Evolutionary conservation across 1,139 yeast species (phyloP).

Genomic region (Lizanozyma gosingica): DNA sequence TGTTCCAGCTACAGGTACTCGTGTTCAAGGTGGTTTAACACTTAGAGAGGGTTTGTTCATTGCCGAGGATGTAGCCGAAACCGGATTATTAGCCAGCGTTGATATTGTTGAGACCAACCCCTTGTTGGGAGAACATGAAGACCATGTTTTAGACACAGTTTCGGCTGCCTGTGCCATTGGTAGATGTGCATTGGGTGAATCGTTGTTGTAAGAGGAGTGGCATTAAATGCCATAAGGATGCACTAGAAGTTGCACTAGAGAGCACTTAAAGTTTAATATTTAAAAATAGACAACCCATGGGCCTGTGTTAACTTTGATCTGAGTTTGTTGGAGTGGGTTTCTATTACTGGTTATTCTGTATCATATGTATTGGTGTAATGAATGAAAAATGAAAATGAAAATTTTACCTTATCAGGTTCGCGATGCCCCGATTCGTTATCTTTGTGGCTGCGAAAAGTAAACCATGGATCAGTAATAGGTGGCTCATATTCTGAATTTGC

Average conservation of each 20-base stretch:
- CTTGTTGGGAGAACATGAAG: constrained; percentile 68
- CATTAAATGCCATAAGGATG: too few species aligned
- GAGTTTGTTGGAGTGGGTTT: too few species aligned
- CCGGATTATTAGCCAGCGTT: constrained; percentile 77
- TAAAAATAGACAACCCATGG: too few species aligned
- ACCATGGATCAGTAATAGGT: too few species aligned
- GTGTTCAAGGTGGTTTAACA: constrained; percentile 93
- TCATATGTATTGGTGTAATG: too few species aligned
- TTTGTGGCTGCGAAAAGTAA: neutral
- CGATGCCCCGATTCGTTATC: neutral
- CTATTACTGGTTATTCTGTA: too few species aligned
- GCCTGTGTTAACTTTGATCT: too few species aligned
- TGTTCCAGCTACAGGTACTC: constrained; percentile 97
- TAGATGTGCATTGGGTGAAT: constrained; percentile 91
- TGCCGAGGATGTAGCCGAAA: constrained; percentile 85
- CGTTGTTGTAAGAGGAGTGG: constrained; percentile 65
- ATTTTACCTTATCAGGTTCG: too few species aligned
- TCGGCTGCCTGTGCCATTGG: constrained; percentile 87
- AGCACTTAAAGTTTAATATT: too few species aligned
- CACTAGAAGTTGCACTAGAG: too few species aligned
- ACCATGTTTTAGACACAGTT: constrained; percentile 75
- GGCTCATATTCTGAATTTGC: too few species aligned
- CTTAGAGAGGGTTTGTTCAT: constrained; percentile 89
- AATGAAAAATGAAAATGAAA: too few species aligned
- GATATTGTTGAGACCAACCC: constrained; percentile 96